Base-by-base conservation (phyloP, 2,329 filamentous ascomycete species). In the Alternaria dauci region DNA sequence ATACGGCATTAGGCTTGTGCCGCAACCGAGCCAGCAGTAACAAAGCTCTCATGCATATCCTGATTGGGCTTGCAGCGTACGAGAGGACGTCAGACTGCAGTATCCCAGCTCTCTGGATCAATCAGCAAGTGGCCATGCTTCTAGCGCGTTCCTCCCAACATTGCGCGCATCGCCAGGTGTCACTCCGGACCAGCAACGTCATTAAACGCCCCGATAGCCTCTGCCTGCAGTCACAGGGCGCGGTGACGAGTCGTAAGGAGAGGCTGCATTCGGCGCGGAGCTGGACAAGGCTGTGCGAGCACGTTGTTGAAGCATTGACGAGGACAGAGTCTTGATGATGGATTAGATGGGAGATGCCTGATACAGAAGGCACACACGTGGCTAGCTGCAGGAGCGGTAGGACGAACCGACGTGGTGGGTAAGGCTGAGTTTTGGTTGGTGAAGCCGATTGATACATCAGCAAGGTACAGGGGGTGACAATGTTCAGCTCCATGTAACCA, bases 401-500 rank as follows among this genome's bases (percentile, higher is more conserved):
- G 53, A 48, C 50, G 28, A 58, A 58, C 67, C 68, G 62, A 62
- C 61, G 55, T 70, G 69, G 71, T 70, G 70, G 70, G 70, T 73
- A 75, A 65, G 72, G 72, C 72, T 76, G 73, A 71, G n/a, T 26
- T 60, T 38, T 68, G 67, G 66, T 73, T 74, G 66, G 73, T 38
- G 46, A 30, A 34, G 30, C 46, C 30, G 30, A n/a, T 50, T 50
- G 46, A 50, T 50, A 50, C 46, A 50, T 36, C 30, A 25, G 32
- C 46, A 50, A 50, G 46, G 46, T 36, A 50, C 46, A 50, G 46
- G 30, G 46, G 46, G 32, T 16, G 20, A 34, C 14, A n/a, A 25
- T 50, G 8, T n/a, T 50, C 34, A 36, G 32, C 46, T 36, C 32
- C 32, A 48, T 48, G 46, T 48, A 48, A 48, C 46, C 46, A 48